Percentiles rank a stretch among this genome's conserved stretches.
phyloP scores from a whole-genome alignment of 2,329 filamentous ascomycete species.

The Aspergillus chevalieri region DNA sequence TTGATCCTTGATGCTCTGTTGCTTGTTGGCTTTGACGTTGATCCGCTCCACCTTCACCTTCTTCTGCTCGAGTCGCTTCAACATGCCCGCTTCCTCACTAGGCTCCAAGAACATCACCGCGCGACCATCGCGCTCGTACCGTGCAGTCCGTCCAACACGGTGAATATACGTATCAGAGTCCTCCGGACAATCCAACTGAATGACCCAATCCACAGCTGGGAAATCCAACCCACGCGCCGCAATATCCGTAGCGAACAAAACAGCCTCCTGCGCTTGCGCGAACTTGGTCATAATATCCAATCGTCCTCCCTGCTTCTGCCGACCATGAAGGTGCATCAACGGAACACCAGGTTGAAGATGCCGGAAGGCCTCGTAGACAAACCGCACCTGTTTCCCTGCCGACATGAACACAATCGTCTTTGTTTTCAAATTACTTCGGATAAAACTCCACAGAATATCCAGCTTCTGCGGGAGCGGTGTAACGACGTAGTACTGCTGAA shows the following conservation, averaged over 20 bases:
- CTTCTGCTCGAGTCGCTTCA: constrained; percentile 76
- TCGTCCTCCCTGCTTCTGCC: constrained; percentile 85
- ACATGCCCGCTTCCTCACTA: constrained; percentile 86
- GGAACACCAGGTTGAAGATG: constrained; percentile 92
- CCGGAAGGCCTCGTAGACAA: constrained; percentile 87
- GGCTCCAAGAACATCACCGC: constrained; percentile 90
- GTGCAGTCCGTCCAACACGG: constrained; percentile 87
- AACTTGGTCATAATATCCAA: constrained; percentile 84
- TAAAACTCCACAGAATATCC: constrained; percentile 86
- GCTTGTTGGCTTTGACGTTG: constrained; percentile 82
- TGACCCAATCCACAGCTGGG: constrained; percentile 94
- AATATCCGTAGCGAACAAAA: constrained; percentile 92
- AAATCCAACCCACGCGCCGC: constrained; percentile 93
- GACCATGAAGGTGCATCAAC: constrained; percentile 83
- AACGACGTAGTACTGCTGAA: constrained; percentile 88
- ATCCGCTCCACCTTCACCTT: constrained; percentile 84
- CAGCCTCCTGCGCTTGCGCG: constrained; percentile 71
- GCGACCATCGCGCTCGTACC: constrained; percentile 79
- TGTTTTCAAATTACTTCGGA: constrained; percentile 80
- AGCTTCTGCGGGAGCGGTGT: constrained; percentile 83
- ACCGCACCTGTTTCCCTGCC: constrained; percentile 92
- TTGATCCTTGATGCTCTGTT: constrained; percentile 74
- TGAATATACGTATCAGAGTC: constrained; percentile 98
- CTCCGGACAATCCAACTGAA: constrained; percentile 96
- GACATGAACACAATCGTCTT: constrained; percentile 96